Evolutionary conservation across 2,329 filamentous ascomycete species (phyloP), one percentile per base, ranked within the genome.

Genomic region (Fusarium fracticaudum): DNA sequence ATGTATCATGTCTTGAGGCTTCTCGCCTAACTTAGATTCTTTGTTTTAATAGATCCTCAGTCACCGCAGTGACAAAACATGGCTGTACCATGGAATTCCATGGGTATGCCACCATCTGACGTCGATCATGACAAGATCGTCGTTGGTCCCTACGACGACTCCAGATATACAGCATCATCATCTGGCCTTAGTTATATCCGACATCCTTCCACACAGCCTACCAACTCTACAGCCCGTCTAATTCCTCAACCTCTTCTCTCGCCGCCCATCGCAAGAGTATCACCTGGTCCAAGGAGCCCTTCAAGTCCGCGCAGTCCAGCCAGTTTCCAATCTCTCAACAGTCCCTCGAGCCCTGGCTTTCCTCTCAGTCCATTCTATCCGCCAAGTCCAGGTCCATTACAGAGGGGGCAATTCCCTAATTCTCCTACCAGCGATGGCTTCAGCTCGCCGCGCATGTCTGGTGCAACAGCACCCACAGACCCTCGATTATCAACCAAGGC

Each of bases 371-470:
- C 76, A 10, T 75, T 71, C 24, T 75, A 76, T 22, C 72, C 72
- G 6, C 60, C 68, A 8, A 71, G 68, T 35, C 67, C 59, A 13
- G 63, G 59, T 5, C 60, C 61, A 29, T 54, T 69, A 29, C 71
- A 76, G 44, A 75, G 71, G 43, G 67, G 67, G 9, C 73, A 77
- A n/a, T 76, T 70, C 47, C 67, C 67, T 1, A 45, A 48, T 3
- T 73, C 76, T 29, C 72, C 76, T 1, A 53, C 43, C 37, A 63
- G 68, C 29, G 76, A 78, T 69, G 74, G 60, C n/a, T 78, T 78
- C 48, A 64, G 57, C 37, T 68, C 74, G 13, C 38, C 66, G n/a
- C 58, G 29, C 29, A 58, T 61, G 26, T 72, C 69, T 14, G 64
- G 67, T 33, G 59, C 62, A 26, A 41, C 68, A 13, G 57, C 50